Evolutionary conservation across 2,329 filamentous ascomycete species (phyloP), one percentile per base, ranked within the genome.

Genomic region (Tolypocladium album): DNA sequence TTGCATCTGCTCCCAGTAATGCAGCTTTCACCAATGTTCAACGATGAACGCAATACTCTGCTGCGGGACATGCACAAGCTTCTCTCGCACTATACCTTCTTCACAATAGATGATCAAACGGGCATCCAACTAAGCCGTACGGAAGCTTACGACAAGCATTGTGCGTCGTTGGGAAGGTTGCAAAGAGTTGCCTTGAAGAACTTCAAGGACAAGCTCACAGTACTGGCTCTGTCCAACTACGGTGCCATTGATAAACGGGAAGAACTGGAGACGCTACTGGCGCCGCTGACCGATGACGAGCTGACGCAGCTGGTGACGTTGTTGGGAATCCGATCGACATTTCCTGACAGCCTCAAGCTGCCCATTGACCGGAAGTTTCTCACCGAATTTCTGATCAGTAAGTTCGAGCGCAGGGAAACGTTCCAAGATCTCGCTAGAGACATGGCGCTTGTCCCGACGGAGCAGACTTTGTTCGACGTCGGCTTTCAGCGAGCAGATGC

Each of bases 201-300:
- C 67, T 97, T 96, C 75, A 92, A 90, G 67, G 86, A 92, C 8
- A 96, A 97, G 74, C 77, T 99, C 43, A 92, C 88, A n/a, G 88
- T 99, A 45, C 77, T 99, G 61, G 90, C 93, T 1, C 76, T 99
- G 45, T 94, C 94, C 22, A 97, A 99, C 70, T 95, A 95, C 70
- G 92, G 88, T 2, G 88, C 91, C 4, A 88, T 99, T 63, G 88
- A 92, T 64, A 88, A 89, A 68, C 82, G 90, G 52, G 79, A 83
- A 7, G 94, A 97, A 65, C 80, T 99, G 20, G 83, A 88, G 69
- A 81, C 83, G 31, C 87, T 97, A 64, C 76, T 99, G 7, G 83
- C 86, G 59, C 77, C 82, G 13, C 77, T 99, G 58, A 82, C 84
- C 3, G 90, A 96, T 65, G 80, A 82, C 0, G 93, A 97, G 72